Percentiles rank a stretch among this genome's conserved stretches.
These are phyloP conservation scores for Areca catechu DNA, from an alignment of 176 grass and related monocot genomes.

Conservation along the genomic window DNA sequence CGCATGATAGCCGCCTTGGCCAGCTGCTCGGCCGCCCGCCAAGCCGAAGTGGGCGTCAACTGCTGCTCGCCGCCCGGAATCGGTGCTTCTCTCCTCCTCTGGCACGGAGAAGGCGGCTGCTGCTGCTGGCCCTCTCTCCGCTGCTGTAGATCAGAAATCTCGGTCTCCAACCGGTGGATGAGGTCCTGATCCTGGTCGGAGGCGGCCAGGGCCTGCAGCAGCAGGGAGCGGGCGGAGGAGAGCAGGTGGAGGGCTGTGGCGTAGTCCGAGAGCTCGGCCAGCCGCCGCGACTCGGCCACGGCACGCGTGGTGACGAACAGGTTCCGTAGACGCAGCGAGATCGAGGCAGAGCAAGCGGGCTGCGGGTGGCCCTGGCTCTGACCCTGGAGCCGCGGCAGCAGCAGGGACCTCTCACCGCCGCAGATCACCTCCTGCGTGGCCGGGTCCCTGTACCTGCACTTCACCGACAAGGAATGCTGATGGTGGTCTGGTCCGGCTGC, in stretches of 20 bases:
- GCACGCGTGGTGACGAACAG: slow-evolving; percentile 79
- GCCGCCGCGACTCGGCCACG: slow-evolving; percentile 61
- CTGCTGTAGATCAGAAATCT: slow-evolving; percentile 55
- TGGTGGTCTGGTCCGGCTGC: slow-evolving; percentile 1
- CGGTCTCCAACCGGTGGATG: slow-evolving; percentile 42
- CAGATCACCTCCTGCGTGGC: slow-evolving; percentile 33
- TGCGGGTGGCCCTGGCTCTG: not conserved
- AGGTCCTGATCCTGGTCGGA: slow-evolving; percentile 39
- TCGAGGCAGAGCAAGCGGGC: no score
- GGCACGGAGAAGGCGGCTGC: slow-evolving; percentile 5
- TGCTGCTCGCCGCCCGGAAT: slow-evolving; percentile 20
- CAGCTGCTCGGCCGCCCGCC: slow-evolving; percentile 94
- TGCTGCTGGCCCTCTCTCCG: slow-evolving; percentile 23
- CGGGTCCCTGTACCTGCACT: slow-evolving; percentile 61
- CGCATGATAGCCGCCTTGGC: slow-evolving; percentile 93
- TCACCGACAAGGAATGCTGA: slow-evolving; percentile 34
- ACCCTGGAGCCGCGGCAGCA: slow-evolving; percentile 28
- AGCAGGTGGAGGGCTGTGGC: slow-evolving; percentile 64
- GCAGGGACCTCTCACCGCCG: slow-evolving; percentile 38
- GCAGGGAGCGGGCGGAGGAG: slow-evolving; percentile 57
- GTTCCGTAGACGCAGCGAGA: slow-evolving; percentile 50
- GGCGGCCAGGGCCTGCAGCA: slow-evolving; percentile 28
- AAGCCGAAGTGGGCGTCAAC: slow-evolving; percentile 77
- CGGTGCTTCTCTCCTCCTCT: slow-evolving; percentile 11
- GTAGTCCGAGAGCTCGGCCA: slow-evolving; percentile 64